Evolutionary conservation across 2,329 filamentous ascomycete species (phyloP).

Genomic region (Ophiostoma himal-ulmi): DNA sequence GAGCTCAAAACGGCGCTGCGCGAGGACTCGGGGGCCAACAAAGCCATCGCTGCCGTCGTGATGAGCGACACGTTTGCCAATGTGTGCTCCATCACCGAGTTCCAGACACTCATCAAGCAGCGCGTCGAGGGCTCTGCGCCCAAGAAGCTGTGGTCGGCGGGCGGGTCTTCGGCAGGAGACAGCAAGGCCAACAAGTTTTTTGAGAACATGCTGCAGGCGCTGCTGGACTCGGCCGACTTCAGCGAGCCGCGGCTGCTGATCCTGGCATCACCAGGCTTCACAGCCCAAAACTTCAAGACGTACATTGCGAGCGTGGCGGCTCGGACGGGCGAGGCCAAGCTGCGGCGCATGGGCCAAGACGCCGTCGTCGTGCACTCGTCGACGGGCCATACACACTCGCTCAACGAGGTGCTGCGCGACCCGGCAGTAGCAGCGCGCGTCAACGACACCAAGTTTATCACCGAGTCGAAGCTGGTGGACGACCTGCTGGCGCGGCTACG

Average conservation of each 20-base stretch:
- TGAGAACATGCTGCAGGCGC: slow-evolving; percentile 65
- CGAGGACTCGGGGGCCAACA: slow-evolving; percentile 60
- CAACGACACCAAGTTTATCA: slow-evolving; percentile 79
- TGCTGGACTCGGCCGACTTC: slow-evolving; percentile 75
- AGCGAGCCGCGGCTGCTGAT: slow-evolving; percentile 64
- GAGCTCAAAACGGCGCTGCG: slow-evolving; percentile 74
- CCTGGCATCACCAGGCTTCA: slow-evolving; percentile 83
- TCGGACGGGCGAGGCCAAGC: slow-evolving; percentile 58
- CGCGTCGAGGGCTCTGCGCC: slow-evolving; percentile 61
- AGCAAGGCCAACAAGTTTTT: slow-evolving; percentile 74
- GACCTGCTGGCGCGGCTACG: slow-evolving; percentile 72
- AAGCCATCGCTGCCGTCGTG: slow-evolving; percentile 81
- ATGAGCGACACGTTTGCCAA: slow-evolving; percentile 87
- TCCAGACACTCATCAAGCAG: slow-evolving; percentile 69
- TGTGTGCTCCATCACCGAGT: slow-evolving; percentile 75
- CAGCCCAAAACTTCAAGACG: slow-evolving; percentile 71
- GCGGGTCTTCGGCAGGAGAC: slow-evolving; percentile 37
- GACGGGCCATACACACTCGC: slow-evolving; percentile 77
- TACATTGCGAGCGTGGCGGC: slow-evolving; percentile 60
- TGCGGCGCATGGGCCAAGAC: slow-evolving; percentile 56
- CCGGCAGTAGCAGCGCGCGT: slow-evolving; percentile 71
- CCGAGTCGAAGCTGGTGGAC: slow-evolving; percentile 79
- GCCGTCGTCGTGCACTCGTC: slow-evolving; percentile 75
- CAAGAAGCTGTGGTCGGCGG: slow-evolving; percentile 56
- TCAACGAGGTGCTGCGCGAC: slow-evolving; percentile 81